A percentile compares a stretch with the other conserved stretches of the same genome.
These are phyloP conservation scores for Sporothrix humicola DNA, from an alignment of 2,329 filamentous ascomycete species.

Conservation along the genomic window DNA sequence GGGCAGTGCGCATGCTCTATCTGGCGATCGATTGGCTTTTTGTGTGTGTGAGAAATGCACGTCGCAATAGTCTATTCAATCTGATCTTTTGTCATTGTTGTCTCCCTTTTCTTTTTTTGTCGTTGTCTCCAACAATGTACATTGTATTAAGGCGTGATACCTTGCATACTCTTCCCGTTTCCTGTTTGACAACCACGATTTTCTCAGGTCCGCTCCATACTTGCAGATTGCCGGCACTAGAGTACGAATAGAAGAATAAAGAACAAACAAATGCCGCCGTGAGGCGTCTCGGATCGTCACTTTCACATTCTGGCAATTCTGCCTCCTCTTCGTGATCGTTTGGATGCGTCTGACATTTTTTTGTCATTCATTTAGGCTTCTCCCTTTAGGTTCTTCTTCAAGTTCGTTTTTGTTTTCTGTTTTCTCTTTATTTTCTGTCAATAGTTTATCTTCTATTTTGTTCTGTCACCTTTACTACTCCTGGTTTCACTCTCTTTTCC, in stretches of 20 bases:
- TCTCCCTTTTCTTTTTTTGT: not conserved
- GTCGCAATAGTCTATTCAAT: constrained; percentile 2
- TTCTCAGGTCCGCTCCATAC: too few species aligned
- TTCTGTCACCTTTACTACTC: not conserved
- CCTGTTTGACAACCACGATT: not conserved
- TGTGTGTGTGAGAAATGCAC: not conserved
- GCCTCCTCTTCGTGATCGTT: not conserved
- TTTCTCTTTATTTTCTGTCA: too few species aligned
- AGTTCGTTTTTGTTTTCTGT: too few species aligned
- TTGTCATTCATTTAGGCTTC: not conserved
- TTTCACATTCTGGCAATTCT: not conserved
- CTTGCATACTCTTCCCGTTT: not conserved
- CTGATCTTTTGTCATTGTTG: constrained; percentile 3
- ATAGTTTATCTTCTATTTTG: not conserved
- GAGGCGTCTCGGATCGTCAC: not conserved
- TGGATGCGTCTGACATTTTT: constrained; percentile 23
- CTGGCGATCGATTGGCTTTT: not conserved
- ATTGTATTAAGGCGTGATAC: not conserved
- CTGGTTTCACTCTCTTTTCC: constrained; percentile 25
- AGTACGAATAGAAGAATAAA: not conserved
- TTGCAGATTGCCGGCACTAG: not conserved
- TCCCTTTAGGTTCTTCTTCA: too few species aligned
- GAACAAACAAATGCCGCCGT: not conserved
- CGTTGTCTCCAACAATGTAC: too few species aligned
- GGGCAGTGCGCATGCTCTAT: constrained; percentile 1